These are phyloP conservation scores for Boletus rex-veris DNA, from an alignment of 768 basidiomycete species.

Conservation along the genomic window DNA sequence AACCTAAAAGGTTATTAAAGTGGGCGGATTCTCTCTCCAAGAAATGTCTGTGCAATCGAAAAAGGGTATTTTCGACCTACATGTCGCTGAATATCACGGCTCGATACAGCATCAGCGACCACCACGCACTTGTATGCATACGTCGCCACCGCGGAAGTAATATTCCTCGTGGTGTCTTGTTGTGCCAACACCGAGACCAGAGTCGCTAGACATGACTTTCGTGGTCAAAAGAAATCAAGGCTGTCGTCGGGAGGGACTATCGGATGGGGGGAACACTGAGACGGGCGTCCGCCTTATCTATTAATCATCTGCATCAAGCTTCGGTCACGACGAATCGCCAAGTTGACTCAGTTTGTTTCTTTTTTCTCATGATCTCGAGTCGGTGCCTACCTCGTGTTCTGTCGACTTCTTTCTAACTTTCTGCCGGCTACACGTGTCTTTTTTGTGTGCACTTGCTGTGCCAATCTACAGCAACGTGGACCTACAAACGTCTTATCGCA, in stretches of 20 bases:
- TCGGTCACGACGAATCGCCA: background rate
- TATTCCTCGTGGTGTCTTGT: conserved; percentile 36
- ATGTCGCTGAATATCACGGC: background rate
- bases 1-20: conserved; percentile 28
- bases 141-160: conserved; percentile 53
- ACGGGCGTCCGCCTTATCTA: conserved; percentile 13
- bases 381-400: conserved; percentile 7
- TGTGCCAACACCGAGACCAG: conserved; percentile 9
- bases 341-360: background rate
- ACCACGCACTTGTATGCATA: conserved; percentile 49
- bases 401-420: background rate
- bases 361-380: conserved; percentile 10
- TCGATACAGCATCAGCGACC: background rate
- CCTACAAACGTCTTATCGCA: conserved; percentile 17
- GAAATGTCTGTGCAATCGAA: conserved; percentile 35
- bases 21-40: conserved; percentile 35
- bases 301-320: background rate
- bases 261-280: background rate
- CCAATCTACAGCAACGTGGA: conserved; percentile 23
- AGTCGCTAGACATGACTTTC: background rate
- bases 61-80: conserved; percentile 34
- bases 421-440: background rate
- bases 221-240: background rate
- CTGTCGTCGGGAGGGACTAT: background rate
- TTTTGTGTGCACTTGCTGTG: background rate